Evolutionary conservation across 148 eudicot genomes (phyloP).

Genomic region (Fallopia convolvulus): DNA sequence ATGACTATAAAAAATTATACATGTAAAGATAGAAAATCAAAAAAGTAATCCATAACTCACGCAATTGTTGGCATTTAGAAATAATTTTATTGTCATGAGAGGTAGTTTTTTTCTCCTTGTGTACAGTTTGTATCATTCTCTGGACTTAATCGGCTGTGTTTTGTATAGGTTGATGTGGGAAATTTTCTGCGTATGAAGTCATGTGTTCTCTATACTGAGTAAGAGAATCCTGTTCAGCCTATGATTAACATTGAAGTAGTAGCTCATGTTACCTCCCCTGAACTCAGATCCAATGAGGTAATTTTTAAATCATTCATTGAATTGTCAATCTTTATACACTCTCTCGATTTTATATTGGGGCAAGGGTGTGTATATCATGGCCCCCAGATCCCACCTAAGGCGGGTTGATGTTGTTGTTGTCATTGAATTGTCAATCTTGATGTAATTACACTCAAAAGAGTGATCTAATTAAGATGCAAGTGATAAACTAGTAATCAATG

Average conservation of each 20-base stretch:
- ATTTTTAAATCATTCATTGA: not conserved
- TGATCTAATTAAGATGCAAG: not conserved
- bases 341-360: too few species aligned
- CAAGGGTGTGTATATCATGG: too few species aligned
- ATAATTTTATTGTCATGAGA: too few species aligned
- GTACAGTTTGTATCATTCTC: too few species aligned
- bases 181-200: slow-evolving; percentile 88
- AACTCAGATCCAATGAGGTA: slow-evolving; percentile 77
- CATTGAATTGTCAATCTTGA: not conserved
- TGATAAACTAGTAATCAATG: not conserved
- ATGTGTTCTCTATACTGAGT: slow-evolving; percentile 75
- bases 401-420: too few species aligned
- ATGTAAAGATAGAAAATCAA: not conserved
- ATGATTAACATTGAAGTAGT: slow-evolving; percentile 86
- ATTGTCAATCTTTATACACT: too few species aligned
- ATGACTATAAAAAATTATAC: not conserved
- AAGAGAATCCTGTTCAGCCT: slow-evolving; percentile 54
- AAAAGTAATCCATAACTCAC: too few species aligned
- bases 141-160: slow-evolving; percentile 6
- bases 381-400: too few species aligned
- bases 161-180: slow-evolving; percentile 88
- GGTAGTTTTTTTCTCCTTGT: too few species aligned
- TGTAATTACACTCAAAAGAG: not conserved
- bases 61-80: too few species aligned
- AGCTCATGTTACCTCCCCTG: slow-evolving; percentile 88